A percentile compares a stretch with the other conserved stretches of the same genome.
Conservation (phyloP, 2,329 filamentous ascomycete genomes). For the Coniella lustricola region DNA sequence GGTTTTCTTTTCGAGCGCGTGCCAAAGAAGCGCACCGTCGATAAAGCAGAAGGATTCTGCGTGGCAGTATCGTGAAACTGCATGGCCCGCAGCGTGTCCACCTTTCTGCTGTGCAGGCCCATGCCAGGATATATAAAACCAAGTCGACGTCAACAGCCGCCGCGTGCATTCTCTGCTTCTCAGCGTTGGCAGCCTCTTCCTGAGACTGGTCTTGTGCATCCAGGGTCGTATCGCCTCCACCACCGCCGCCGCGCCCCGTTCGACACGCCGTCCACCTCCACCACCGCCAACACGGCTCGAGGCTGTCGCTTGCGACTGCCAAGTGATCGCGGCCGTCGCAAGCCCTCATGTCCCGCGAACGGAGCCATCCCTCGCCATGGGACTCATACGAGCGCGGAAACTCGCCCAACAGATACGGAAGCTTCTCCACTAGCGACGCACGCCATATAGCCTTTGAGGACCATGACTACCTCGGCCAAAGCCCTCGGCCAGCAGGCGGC, state of each 20-base stretch:
- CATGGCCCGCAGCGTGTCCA: no score
- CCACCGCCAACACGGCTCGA: no score
- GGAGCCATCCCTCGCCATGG: conserved; percentile 35
- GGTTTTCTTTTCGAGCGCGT: no score
- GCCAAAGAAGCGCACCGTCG: no score
- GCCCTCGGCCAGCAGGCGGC: conserved; percentile 27
- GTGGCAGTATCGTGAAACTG: no score
- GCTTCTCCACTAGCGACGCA: conserved; percentile 32
- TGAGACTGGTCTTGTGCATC: neutral
- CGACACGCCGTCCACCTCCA: no score
- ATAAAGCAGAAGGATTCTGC: no score
- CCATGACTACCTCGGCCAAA: conserved; percentile 36
- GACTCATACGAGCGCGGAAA: conserved; percentile 38
- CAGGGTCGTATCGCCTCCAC: neutral
- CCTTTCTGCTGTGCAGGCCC: no score
- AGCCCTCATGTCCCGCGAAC: conserved; percentile 11
- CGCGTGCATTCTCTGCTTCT: neutral
- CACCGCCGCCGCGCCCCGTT: no score
- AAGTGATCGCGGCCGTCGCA: neutral
- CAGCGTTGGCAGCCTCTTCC: neutral
- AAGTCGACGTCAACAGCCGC: neutral
- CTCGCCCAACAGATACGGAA: conserved; percentile 33
- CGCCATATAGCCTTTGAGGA: conserved; percentile 37
- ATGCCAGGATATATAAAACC: no score
- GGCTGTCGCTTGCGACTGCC: no score